Conservation (phyloP, 169 alveolate species). For the Eimeria praecox region DNA sequence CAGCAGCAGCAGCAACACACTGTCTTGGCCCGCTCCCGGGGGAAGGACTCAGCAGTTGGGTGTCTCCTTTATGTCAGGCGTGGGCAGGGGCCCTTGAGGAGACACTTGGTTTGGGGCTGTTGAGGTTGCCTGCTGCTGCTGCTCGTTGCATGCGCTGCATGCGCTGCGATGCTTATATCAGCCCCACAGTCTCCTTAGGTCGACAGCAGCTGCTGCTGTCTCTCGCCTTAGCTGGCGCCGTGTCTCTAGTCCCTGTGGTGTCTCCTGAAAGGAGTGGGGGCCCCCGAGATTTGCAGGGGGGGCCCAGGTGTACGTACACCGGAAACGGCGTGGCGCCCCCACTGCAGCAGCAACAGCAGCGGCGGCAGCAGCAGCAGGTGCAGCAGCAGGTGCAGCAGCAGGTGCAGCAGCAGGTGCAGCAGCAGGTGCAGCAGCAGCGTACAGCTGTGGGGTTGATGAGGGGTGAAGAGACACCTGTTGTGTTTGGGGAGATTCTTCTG, state of each 20-base stretch:
- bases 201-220: constrained; percentile 53
- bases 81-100: constrained; percentile 25
- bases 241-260: neutral
- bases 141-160: constrained; percentile 27
- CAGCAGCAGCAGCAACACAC: neutral
- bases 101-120: neutral
- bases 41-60: constrained; percentile 9
- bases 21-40: constrained; percentile 29
- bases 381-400: neutral
- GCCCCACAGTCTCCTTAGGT: neutral
- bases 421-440: neutral
- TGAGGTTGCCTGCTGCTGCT: neutral
- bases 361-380: neutral
- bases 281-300: too few relatives aligned
- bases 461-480: neutral
- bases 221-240: neutral
- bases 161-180: constrained; percentile 1
- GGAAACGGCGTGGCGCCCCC: neutral
- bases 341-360: constrained; percentile 41
- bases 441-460: neutral
- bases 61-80: neutral
- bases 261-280: neutral
- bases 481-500: neutral
- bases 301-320: neutral
- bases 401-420: constrained; percentile 9